phyloP scores from a whole-genome alignment of 1,284 basidiomycete genomes.

The Ustilago cynodontis region DNA sequence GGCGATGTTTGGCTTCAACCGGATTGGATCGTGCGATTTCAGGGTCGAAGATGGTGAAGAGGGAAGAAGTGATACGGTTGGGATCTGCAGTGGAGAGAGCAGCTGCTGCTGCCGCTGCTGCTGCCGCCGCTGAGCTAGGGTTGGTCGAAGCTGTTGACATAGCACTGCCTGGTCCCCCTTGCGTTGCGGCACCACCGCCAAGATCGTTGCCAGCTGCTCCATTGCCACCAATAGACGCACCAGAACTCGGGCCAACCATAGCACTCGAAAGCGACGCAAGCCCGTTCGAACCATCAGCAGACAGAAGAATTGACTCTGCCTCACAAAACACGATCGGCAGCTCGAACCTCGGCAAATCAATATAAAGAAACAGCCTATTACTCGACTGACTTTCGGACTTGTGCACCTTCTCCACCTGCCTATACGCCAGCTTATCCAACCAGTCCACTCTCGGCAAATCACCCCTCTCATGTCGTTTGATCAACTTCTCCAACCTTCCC shows the following conservation, averaged over 20 bases:
- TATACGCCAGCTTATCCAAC: slow-evolving; percentile 91
- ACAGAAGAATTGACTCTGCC: slow-evolving; percentile 48
- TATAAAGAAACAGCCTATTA: slow-evolving; percentile 79
- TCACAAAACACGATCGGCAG: slow-evolving; percentile 95
- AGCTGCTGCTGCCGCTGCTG: slow-evolving; percentile 44
- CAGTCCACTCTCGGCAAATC: slow-evolving; percentile 95
- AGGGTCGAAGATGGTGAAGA: slow-evolving; percentile 91
- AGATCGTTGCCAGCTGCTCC: slow-evolving; percentile 5
- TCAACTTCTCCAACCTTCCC: slow-evolving; percentile 92
- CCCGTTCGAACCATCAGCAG: slow-evolving; percentile 18
- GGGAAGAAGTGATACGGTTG: slow-evolving; percentile 73
- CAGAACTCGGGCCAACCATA: slow-evolving; percentile 16
- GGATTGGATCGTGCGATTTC: slow-evolving; percentile 91
- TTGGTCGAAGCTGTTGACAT: slow-evolving; percentile 17
- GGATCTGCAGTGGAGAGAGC: slow-evolving; percentile 69
- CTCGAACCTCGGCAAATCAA: slow-evolving; percentile 96
- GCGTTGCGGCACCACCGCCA: slow-evolving; percentile 5
- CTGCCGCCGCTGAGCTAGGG: slow-evolving; percentile 33
- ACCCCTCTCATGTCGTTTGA: slow-evolving; percentile 95
- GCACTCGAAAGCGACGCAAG: slow-evolving; percentile 24
- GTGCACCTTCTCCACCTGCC: slow-evolving; percentile 84
- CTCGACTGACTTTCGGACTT: slow-evolving; percentile 47
- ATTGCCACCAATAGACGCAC: not conserved
- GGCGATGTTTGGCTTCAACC: slow-evolving; percentile 95
- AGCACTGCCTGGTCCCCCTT: slow-evolving; percentile 8